Percentiles rank a stretch among this genome's conserved stretches.
Evolutionary conservation across 331 rosid species (phyloP).

Genomic region (Quercus tomentella): DNA sequence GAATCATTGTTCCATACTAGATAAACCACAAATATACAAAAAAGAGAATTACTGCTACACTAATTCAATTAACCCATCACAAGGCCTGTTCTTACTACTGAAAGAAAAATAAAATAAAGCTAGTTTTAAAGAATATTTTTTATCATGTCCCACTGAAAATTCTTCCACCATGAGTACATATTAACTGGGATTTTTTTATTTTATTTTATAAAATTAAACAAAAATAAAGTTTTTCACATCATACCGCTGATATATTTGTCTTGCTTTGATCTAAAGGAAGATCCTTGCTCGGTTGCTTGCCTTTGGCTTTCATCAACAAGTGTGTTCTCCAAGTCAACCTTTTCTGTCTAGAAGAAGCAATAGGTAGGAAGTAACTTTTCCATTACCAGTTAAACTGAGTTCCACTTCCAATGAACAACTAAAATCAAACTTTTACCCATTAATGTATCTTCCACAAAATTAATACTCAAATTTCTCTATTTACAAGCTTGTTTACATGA

Average conservation of each 20-base stretch:
- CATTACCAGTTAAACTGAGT: not conserved
- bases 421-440: not conserved
- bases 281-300: constrained; percentile 42
- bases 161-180: not conserved
- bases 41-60: too few relatives aligned
- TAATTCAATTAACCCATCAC: too few relatives aligned
- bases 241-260: constrained; percentile 63
- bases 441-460: not conserved
- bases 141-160: not conserved
- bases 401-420: constrained; percentile 4
- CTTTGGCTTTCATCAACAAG: constrained; percentile 74
- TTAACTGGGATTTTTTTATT: not conserved
- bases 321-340: constrained; percentile 95
- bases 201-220: too few relatives aligned
- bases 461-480: not conserved
- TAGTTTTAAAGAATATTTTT: not conserved
- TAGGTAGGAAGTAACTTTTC: not conserved
- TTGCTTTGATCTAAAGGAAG: constrained; percentile 34
- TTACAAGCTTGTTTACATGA: not conserved
- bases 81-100: too few relatives aligned
- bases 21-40: too few relatives aligned
- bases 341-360: constrained; percentile 62
- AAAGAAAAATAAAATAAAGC: too few relatives aligned
- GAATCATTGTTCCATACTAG: too few relatives aligned
- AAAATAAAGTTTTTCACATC: not conserved